Conservation (phyloP, 1,284 basidiomycete species). For the Fomitopsis pinicola region DNA sequence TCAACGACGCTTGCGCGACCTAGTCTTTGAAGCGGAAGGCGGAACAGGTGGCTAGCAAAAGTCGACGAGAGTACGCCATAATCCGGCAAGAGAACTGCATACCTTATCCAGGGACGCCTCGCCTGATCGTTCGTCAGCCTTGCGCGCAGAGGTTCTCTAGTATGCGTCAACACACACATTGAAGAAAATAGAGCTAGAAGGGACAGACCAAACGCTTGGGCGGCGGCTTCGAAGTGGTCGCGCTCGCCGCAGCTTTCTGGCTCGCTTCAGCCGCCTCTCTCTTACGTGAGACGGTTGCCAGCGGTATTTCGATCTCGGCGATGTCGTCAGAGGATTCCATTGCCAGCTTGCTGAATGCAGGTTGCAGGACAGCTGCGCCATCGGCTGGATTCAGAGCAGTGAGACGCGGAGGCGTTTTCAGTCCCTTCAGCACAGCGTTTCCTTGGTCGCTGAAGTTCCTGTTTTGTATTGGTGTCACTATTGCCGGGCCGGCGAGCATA, state of each 20-base stretch:
- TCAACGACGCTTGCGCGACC: constrained; percentile 7
- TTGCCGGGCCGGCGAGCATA: constrained; percentile 2
- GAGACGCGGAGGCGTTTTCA: constrained; percentile 4
- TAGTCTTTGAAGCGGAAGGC: not conserved
- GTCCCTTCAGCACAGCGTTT: not conserved
- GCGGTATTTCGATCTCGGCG: constrained; percentile 23
- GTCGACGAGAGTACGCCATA: not conserved
- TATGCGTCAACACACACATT: not conserved
- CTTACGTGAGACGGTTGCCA: constrained; percentile 19
- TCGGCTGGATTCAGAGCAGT: not conserved
- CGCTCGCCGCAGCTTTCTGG: not conserved
- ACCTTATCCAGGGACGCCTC: not conserved
- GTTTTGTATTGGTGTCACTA: constrained; percentile 5
- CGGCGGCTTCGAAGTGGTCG: constrained; percentile 8
- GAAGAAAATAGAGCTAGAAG: too few species aligned
- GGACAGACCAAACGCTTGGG: constrained; percentile 19
- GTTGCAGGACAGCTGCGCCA: constrained; percentile 6
- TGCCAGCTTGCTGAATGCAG: constrained; percentile 24
- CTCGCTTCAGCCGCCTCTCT: constrained; percentile 11
- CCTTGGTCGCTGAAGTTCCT: not conserved
- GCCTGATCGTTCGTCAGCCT: constrained; percentile 7
- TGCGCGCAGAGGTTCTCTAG: constrained; percentile 19
- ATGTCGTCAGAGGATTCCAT: constrained; percentile 28
- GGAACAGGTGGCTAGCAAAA: not conserved
- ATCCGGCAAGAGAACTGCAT: not conserved